phyloP scores from a whole-genome alignment of 495 filamentous ascomycete species.

The Cladorrhinum samala region DNA sequence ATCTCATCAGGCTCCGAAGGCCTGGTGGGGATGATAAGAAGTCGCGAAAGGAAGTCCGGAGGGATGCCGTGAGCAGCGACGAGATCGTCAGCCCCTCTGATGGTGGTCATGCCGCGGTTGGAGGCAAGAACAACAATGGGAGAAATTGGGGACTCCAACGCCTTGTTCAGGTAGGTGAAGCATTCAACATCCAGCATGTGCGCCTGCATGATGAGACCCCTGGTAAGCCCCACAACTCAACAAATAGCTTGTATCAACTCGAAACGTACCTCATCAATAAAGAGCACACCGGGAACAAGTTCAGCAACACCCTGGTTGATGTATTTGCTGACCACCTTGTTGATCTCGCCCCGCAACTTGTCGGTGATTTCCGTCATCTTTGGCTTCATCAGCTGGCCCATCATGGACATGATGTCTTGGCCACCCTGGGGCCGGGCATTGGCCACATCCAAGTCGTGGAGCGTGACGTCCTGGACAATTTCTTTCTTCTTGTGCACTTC shows the following conservation, averaged over 20 bases:
- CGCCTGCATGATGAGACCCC: slow-evolving; percentile 49
- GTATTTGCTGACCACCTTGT: slow-evolving; percentile 97
- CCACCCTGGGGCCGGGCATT: slow-evolving; percentile 92
- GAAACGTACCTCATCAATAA: slow-evolving; percentile 86
- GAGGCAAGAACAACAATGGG: slow-evolving; percentile 97
- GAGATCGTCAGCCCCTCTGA: slow-evolving; percentile 78
- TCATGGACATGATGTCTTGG: slow-evolving; percentile 99
- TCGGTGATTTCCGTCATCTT: slow-evolving; percentile 99
- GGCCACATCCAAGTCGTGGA: slow-evolving; percentile 94
- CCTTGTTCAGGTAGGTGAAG: slow-evolving; percentile 98
- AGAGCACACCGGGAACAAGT: slow-evolving; percentile 91
- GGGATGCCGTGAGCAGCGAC: slow-evolving; percentile 88
- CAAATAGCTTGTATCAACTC: not conserved
- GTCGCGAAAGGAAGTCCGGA: slow-evolving; percentile 81
- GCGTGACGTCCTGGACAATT: slow-evolving; percentile 96
- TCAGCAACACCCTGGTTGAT: slow-evolving; percentile 98
- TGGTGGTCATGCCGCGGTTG: slow-evolving; percentile 85
- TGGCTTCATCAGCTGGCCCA: slow-evolving; percentile 98
- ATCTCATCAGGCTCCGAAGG: slow-evolving; percentile 82
- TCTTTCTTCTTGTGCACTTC: slow-evolving; percentile 99
- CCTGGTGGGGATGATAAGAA: slow-evolving; percentile 91
- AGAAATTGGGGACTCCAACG: slow-evolving; percentile 84
- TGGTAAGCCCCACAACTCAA: slow-evolving; percentile 13
- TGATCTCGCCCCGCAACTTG: slow-evolving; percentile 90
- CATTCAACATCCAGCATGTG: slow-evolving; percentile 99